These are phyloP conservation scores for Myxozyma monticola DNA, from an alignment of 805 yeast genomes.

Conservation along the genomic window DNA sequence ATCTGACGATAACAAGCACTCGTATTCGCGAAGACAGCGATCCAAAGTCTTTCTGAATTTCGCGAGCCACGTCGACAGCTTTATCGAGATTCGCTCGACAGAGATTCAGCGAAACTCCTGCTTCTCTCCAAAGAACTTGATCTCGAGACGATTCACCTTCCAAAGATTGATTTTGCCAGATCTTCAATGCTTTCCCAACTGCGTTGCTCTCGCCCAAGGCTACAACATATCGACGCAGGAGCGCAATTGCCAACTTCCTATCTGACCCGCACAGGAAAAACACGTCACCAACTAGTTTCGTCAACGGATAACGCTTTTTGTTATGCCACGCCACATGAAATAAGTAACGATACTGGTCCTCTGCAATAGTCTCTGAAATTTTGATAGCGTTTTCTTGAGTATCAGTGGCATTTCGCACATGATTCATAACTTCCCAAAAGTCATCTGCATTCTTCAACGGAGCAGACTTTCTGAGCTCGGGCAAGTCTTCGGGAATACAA, in stretches of 20 bases:
- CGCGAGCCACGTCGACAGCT: constrained; percentile 12
- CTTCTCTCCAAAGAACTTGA: constrained; percentile 13
- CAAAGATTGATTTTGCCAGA: constrained; percentile 5
- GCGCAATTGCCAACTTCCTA: not conserved
- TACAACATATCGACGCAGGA: constrained; percentile 1
- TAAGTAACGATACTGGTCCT: not conserved
- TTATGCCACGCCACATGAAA: not conserved
- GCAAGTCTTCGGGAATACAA: not conserved
- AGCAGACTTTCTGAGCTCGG: too few relatives aligned
- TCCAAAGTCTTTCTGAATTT: constrained; percentile 8
- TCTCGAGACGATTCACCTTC: not conserved
- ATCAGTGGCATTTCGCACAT: not conserved
- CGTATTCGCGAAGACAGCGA: constrained; percentile 2
- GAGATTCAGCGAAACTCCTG: constrained; percentile 10
- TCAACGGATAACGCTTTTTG: not conserved
- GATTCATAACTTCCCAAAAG: constrained; percentile 3
- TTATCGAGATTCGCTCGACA: constrained; percentile 7
- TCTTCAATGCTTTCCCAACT: constrained; percentile 4
- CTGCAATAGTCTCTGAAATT: not conserved
- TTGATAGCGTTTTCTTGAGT: not conserved
- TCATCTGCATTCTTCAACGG: not conserved
- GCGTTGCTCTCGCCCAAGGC: constrained; percentile 8
- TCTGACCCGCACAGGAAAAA: not conserved
- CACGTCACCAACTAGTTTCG: constrained; percentile 14
- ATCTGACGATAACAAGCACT: constrained; percentile 4